These are phyloP conservation scores for Carex pumila DNA, from an alignment of 176 grass and related monocot genomes.

Conservation along the genomic window DNA sequence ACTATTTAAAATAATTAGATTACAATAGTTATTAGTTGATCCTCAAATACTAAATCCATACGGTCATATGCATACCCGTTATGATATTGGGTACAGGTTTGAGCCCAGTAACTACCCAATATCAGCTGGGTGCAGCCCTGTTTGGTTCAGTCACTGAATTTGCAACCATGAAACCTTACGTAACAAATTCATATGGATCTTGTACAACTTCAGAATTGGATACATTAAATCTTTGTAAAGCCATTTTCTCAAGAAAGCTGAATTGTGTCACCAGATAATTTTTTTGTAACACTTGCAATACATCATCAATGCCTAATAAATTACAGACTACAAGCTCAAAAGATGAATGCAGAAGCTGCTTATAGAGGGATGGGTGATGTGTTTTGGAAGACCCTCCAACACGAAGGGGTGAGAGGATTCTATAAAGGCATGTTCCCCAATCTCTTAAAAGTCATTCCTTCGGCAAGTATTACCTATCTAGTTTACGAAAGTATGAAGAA, in stretches of 20 bases:
- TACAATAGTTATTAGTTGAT: background rate
- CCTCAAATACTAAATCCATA: background rate
- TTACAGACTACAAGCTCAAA: conserved; percentile 94
- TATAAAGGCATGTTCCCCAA: conserved; percentile 98
- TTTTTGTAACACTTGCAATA: background rate
- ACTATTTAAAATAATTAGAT: background rate
- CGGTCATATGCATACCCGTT: background rate
- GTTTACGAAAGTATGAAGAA: conserved; percentile 95
- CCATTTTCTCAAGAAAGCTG: background rate
- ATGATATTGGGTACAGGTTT: background rate
- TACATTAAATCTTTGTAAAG: background rate
- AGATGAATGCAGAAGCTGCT: conserved; percentile 45
- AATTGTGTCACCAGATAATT: background rate
- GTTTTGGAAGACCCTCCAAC: conserved; percentile 78
- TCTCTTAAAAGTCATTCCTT: conserved; percentile 92
- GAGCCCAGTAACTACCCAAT: background rate
- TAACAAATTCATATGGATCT: background rate
- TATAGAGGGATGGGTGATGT: conserved; percentile 93
- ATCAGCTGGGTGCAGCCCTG: background rate
- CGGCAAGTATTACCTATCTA: conserved; percentile 95
- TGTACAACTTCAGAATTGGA: background rate
- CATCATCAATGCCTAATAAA: conserved; percentile 22
- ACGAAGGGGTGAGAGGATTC: conserved; percentile 83
- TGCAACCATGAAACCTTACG: background rate
- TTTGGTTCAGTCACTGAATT: background rate